phyloP scores from a whole-genome alignment of 441 rosid genomes.

The Gossypium schwendimanii region DNA sequence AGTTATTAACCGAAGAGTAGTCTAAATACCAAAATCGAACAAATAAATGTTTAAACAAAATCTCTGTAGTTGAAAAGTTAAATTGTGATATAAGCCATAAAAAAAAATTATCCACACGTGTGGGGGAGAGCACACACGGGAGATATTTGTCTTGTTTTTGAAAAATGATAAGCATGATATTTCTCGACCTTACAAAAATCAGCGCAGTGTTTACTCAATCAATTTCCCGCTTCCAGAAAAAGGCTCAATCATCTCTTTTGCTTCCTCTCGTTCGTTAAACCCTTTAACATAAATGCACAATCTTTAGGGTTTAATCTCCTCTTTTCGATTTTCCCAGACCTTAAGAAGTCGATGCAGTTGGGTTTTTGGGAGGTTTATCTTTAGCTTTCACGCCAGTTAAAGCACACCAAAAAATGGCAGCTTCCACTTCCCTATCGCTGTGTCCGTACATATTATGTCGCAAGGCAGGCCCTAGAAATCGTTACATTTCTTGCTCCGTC shows the following conservation, averaged over 20 bases:
- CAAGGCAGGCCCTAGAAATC: constrained; percentile 23
- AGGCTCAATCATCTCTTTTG: not conserved
- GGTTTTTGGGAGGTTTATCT: constrained; percentile 22
- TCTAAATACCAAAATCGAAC: too few species aligned
- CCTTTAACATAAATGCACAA: constrained; percentile 2
- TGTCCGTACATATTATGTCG: constrained; percentile 38
- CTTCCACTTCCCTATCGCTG: constrained; percentile 42
- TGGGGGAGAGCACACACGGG: too few species aligned
- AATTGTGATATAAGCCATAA: too few species aligned
- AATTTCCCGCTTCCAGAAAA: constrained; percentile 26
- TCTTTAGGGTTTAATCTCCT: constrained; percentile 20
- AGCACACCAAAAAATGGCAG: constrained; percentile 38
- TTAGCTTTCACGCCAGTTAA: constrained; percentile 18
- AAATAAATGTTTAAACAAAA: too few species aligned
- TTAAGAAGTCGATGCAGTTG: constrained; percentile 18
- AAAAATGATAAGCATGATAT: constrained; percentile 25
- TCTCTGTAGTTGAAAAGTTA: too few species aligned
- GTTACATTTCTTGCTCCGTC: constrained; percentile 42
- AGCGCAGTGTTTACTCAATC: not conserved
- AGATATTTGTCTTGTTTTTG: not conserved
- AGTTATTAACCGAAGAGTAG: too few species aligned
- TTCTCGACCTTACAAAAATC: constrained; percentile 20
- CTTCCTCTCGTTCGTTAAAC: not conserved
- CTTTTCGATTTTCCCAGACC: not conserved
- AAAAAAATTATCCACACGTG: too few species aligned